Evolutionary conservation across 2,329 filamentous ascomycete species (phyloP), one percentile per base, ranked within the genome.

Genomic region (Davidsoniella eucalypti): DNA sequence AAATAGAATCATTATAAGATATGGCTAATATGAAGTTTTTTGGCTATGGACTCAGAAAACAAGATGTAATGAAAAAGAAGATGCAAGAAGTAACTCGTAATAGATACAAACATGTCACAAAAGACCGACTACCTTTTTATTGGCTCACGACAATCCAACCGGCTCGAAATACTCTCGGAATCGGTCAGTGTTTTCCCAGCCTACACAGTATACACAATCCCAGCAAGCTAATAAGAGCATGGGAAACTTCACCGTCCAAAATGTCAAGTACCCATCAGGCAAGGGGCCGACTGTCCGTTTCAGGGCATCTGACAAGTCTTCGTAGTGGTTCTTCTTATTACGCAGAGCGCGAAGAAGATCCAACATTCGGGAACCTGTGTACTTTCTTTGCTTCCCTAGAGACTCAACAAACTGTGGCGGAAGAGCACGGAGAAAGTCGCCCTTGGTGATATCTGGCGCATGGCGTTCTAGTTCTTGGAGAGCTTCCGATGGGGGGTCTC

Each of bases 241-340:
- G 3, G 87, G 87, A 60, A 95, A 95, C 52, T 76, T 72, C 6
- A 75, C 69, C 0, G 83, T 84, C 85, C 87, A 95, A 60, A 93
- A 94, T 9, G 71, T 71, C 42, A 94, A 67, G 60, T 94, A 95
- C 0, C 85, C 86, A 12, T 87, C 80, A 0, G 87, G 83, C 53
- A 90, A 61, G 7, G 79, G 67, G 0, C 87, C 87, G 0, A 94
- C 84, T 26, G 64, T 62, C 54, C 68, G 69, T 58, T 75, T 90
- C 55, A 94, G 74, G 45, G 78, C 68, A 12, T 88, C 84, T 5
- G 84, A 75, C 85, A 98, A 90, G 63, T 98, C 92, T 60, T 94
- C 88, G 62, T 95, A 98, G 61, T 98, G 92, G 56, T 96, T 94
- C 59, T 84, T 85, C 75, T 98, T 98, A 66, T 98, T 98, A 21